Conservation (phyloP, 305 asterid genomes). For the Fraxinus floribunda region DNA sequence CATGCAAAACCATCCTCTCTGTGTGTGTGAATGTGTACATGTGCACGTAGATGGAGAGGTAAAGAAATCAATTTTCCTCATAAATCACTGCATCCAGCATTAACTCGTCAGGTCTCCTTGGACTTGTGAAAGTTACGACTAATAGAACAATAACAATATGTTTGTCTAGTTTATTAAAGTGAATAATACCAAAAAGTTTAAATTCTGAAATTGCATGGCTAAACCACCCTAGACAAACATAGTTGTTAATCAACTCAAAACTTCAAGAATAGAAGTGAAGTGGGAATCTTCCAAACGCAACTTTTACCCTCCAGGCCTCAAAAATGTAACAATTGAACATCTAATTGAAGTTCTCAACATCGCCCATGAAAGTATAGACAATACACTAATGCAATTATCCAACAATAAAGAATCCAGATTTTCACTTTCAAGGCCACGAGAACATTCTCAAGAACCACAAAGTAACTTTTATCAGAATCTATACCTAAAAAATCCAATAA, state of each 20-base stretch:
- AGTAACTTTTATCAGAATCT: constrained; percentile 17
- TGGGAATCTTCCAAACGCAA: constrained; percentile 1
- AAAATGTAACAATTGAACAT: neutral
- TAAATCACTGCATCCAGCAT: neutral
- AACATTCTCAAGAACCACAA: neutral
- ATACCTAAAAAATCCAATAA: neutral
- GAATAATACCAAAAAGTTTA: neutral
- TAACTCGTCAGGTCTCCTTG: neutral
- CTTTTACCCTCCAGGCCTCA: constrained; percentile 1
- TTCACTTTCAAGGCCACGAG: neutral
- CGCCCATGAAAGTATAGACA: neutral
- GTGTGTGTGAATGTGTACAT: neutral
- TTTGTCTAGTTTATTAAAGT: neutral
- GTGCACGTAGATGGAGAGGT: neutral
- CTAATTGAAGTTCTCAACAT: constrained; percentile 6
- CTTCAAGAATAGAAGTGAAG: constrained; percentile 9
- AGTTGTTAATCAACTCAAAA: constrained; percentile 1
- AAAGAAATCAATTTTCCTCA: neutral
- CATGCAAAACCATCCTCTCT: neutral
- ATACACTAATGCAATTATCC: neutral
- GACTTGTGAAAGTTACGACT: constrained; percentile 1
- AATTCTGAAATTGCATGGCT: neutral
- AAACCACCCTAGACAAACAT: neutral
- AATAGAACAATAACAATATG: neutral
- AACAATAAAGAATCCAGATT: neutral